These are phyloP conservation scores for Pecoramyces ruminantium DNA, from an alignment of 192 early-diverging fungal species.

Conservation along the genomic window DNA sequence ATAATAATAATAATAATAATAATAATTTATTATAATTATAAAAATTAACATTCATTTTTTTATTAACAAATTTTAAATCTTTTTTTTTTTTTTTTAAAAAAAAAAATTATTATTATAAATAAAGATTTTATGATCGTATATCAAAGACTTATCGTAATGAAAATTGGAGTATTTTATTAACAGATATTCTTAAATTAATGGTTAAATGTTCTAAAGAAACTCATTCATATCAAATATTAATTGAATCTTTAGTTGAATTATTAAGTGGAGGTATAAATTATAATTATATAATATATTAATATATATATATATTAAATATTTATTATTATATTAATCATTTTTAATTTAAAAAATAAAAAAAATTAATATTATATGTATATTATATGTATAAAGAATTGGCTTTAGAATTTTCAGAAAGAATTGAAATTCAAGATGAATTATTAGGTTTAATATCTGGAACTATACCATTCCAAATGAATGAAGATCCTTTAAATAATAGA, in stretches of 20 bases:
- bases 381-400: neutral
- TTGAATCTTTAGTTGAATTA: neutral
- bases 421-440: neutral
- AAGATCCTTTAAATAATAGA: neutral
- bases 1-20: no score
- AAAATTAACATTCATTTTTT: no score
- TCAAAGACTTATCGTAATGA: slow-evolving; percentile 80
- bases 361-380: no score
- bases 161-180: slow-evolving; percentile 52
- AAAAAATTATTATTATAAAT: no score
- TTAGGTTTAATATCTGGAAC: neutral
- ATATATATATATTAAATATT: no score
- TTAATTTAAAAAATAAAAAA: no score
- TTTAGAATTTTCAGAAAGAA: neutral
- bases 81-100: no score
- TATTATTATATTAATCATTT: no score
- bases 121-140: slow-evolving; percentile 71
- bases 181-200: slow-evolving; percentile 43
- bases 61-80: no score
- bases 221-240: neutral
- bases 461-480: neutral
- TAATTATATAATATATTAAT: no score
- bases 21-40: no score
- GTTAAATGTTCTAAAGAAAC: slow-evolving; percentile 48
- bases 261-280: neutral